phyloP scores from a whole-genome alignment of 371 early-diverging fungal species.

The Phascolomyces articulosus region DNA sequence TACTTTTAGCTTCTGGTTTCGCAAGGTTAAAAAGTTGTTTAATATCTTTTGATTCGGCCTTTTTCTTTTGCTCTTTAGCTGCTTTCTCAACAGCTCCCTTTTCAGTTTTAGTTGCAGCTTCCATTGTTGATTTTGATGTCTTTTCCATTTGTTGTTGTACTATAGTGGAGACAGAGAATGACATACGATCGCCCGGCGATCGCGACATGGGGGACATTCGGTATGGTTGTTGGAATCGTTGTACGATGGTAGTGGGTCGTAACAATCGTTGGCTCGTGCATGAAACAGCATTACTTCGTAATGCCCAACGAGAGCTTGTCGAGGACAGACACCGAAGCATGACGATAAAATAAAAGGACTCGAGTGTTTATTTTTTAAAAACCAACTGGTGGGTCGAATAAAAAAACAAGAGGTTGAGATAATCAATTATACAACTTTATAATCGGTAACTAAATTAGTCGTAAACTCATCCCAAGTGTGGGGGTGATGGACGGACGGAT shows the following conservation, averaged over 20 bases:
- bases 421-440: too few species aligned
- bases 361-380: neutral
- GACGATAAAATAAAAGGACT: neutral
- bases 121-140: neutral
- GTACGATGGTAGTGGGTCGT: neutral
- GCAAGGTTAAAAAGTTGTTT: slow-evolving; percentile 45
- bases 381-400: neutral
- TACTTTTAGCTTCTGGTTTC: slow-evolving; percentile 46
- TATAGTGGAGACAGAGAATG: neutral
- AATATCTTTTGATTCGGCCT: slow-evolving; percentile 25
- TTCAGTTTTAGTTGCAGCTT: slow-evolving; percentile 1
- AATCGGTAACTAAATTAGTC: neutral
- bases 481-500: too few species aligned
- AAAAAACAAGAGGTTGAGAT: neutral
- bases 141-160: slow-evolving; percentile 4
- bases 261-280: neutral
- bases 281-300: neutral
- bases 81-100: slow-evolving; percentile 6
- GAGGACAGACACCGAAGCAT: slow-evolving; percentile 5
- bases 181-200: slow-evolving; percentile 9
- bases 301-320: slow-evolving; percentile 1
- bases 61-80: slow-evolving; percentile 6
- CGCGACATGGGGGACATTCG: neutral
- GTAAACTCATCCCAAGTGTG: too few species aligned
- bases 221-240: neutral